phyloP scores from a whole-genome alignment of 1,284 basidiomycete genomes.

The Marasmius sp. region DNA sequence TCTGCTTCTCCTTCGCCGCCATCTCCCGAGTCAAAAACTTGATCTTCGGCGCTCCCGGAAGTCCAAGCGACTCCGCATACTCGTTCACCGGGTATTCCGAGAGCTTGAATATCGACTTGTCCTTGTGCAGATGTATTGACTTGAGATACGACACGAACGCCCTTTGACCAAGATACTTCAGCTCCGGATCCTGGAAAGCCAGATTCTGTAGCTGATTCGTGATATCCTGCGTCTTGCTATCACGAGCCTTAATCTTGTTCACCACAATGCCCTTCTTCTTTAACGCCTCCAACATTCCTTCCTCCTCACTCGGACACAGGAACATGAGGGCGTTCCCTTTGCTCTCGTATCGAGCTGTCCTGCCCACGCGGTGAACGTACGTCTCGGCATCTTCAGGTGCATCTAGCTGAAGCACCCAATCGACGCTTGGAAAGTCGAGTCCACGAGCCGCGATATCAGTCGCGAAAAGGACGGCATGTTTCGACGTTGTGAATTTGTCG shows the following conservation, averaged over 20 bases:
- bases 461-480: constrained; percentile 84
- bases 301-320: constrained; percentile 88
- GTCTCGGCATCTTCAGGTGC: constrained; percentile 98
- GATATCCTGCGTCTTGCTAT: constrained; percentile 86
- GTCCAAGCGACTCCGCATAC: constrained; percentile 88
- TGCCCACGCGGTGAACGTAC: constrained; percentile 95
- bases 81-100: constrained; percentile 79
- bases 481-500: constrained; percentile 76
- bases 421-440: constrained; percentile 94
- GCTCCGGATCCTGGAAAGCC: constrained; percentile 93
- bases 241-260: constrained; percentile 87
- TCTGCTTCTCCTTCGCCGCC: constrained; percentile 56
- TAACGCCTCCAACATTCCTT: constrained; percentile 80
- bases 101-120: constrained; percentile 92
- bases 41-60: constrained; percentile 95
- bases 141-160: constrained; percentile 97
- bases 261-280: constrained; percentile 75
- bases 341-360: constrained; percentile 92
- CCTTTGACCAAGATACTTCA: constrained; percentile 95
- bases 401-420: constrained; percentile 98
- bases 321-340: constrained; percentile 88
- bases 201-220: constrained; percentile 90
- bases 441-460: constrained; percentile 99
- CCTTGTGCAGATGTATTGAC: constrained; percentile 90
- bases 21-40: constrained; percentile 82